These are phyloP conservation scores for Galerina sulciceps DNA, from an alignment of 768 basidiomycete genomes.

Conservation along the genomic window DNA sequence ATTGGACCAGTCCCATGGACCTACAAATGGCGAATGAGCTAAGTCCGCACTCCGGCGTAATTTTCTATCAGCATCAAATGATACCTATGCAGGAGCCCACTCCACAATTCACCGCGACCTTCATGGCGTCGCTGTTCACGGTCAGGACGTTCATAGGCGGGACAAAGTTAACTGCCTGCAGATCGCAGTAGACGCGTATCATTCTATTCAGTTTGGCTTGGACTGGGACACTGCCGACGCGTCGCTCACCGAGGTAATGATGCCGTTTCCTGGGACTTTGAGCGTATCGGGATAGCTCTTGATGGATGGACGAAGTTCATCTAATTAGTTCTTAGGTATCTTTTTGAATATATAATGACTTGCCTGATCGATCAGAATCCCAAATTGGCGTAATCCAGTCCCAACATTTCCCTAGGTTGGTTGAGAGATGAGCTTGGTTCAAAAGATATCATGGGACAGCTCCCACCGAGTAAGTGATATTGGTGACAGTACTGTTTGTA, in stretches of 20 bases:
- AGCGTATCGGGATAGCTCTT: slow-evolving; percentile 61
- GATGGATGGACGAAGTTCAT: background rate
- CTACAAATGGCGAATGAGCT: slow-evolving; percentile 13
- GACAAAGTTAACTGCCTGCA: slow-evolving; percentile 54
- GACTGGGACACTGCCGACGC: background rate
- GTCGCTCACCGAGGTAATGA: slow-evolving; percentile 56
- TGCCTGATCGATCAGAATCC: slow-evolving; percentile 65
- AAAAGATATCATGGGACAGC: background rate
- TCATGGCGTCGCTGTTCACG: slow-evolving; percentile 45
- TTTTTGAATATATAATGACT: background rate
- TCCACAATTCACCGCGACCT: slow-evolving; percentile 63
- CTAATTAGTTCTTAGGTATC: background rate
- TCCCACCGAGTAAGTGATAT: slow-evolving; percentile 51
- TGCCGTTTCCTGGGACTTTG: slow-evolving; percentile 59
- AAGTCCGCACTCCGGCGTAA: background rate
- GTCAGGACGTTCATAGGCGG: slow-evolving; percentile 42
- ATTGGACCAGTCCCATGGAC: slow-evolving; percentile 29
- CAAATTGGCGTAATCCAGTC: slow-evolving; percentile 50
- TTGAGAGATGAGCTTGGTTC: background rate
- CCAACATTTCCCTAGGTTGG: slow-evolving; percentile 57
- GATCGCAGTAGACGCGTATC: background rate
- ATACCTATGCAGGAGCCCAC: slow-evolving; percentile 51
- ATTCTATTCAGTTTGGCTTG: background rate
- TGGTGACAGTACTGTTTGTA: slow-evolving; percentile 48
- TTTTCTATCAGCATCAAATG: slow-evolving; percentile 4